A percentile compares a stretch with the other conserved stretches of the same genome.
phyloP scores from a whole-genome alignment of 805 yeast species.

The Starmerella cellae region DNA sequence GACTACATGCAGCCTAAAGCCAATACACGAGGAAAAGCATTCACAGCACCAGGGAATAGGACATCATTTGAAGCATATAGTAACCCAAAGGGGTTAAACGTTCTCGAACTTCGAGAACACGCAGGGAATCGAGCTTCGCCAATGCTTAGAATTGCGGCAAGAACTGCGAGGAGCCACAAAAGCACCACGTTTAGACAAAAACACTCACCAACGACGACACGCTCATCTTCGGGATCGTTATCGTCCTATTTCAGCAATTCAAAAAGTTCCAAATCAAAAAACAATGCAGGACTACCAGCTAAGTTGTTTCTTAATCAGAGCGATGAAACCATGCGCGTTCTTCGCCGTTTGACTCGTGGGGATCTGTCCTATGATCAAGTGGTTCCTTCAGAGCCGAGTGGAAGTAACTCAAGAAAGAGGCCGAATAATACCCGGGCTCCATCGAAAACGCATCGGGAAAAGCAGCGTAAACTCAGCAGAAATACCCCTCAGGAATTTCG shows the following conservation, averaged over 20 bases:
- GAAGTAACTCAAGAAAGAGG: too few relatives aligned
- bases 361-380: not conserved
- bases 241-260: too few relatives aligned
- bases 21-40: not conserved
- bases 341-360: not conserved
- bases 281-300: not conserved
- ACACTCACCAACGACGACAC: too few relatives aligned
- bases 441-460: too few relatives aligned
- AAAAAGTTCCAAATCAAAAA: not conserved
- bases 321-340: not conserved
- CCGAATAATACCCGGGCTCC: too few relatives aligned
- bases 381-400: not conserved
- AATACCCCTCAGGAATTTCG: too few relatives aligned
- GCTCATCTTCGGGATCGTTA: too few relatives aligned
- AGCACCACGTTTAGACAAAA: not conserved
- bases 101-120: not conserved
- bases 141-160: slow-evolving; percentile 1
- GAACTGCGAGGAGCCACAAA: slow-evolving; percentile 1
- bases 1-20: not conserved
- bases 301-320: slow-evolving; percentile 5
- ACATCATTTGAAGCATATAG: too few relatives aligned
- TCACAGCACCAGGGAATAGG: not conserved
- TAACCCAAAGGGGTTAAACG: too few relatives aligned
- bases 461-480: too few relatives aligned
- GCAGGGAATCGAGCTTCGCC: not conserved